Conservation (phyloP, 768 basidiomycete genomes). For the Xerocomellus intermedius region DNA sequence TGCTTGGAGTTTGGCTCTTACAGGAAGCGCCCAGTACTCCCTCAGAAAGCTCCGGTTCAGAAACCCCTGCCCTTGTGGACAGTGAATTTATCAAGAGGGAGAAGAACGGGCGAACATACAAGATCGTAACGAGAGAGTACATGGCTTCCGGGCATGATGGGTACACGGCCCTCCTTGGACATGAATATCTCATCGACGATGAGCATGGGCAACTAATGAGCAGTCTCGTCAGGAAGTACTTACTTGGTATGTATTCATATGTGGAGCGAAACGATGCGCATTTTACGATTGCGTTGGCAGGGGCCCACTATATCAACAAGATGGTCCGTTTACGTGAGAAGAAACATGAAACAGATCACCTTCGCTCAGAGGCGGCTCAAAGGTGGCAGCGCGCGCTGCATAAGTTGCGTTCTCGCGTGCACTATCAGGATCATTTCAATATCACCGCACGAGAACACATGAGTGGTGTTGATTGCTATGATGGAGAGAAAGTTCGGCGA, state of each 20-base stretch:
- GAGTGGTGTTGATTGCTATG: constrained; percentile 72
- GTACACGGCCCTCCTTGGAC: constrained; percentile 62
- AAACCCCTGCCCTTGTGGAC: constrained; percentile 38
- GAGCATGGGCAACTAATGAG: constrained; percentile 81
- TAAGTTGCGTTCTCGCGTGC: constrained; percentile 47
- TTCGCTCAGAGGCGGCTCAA: constrained; percentile 45
- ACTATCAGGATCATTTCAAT: constrained; percentile 59
- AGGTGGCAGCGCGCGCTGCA: constrained; percentile 51
- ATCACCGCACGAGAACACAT: constrained; percentile 71
- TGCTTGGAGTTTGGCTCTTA: constrained; percentile 68
- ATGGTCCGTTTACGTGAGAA: constrained; percentile 42
- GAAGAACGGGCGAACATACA: constrained; percentile 60
- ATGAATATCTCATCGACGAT: constrained; percentile 73
- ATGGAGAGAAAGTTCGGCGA: constrained; percentile 49
- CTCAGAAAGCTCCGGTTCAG: constrained; percentile 20
- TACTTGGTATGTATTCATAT: constrained; percentile 55
- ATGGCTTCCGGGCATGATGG: constrained; percentile 86
- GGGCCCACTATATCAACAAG: constrained; percentile 71
- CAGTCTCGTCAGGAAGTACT: constrained; percentile 75
- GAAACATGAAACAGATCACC: constrained; percentile 27
- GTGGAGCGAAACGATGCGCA: background rate
- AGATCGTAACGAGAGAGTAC: constrained; percentile 83
- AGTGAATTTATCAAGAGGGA: constrained; percentile 54
- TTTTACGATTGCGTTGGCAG: constrained; percentile 37
- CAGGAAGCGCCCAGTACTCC: constrained; percentile 31